Evolutionary conservation across 2,329 filamentous ascomycete genomes (phyloP).

Genomic region (Colletotrichum sidae): DNA sequence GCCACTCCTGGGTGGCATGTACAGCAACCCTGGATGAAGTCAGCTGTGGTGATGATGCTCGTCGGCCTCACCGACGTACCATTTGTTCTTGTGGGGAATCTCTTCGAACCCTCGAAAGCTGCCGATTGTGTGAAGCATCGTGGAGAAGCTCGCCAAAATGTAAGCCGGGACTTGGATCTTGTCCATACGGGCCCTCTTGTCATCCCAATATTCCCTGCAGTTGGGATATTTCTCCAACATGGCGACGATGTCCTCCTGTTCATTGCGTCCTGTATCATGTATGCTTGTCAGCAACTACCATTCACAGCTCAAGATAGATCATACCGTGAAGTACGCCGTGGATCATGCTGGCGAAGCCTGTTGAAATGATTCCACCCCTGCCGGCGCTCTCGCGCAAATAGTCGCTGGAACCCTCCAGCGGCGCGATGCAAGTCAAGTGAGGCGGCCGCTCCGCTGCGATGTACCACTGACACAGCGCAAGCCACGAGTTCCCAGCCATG

Average conservation of each 20-base stretch:
- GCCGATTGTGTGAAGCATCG: conserved; percentile 16
- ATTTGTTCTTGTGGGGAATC: conserved; percentile 24
- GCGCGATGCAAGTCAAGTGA: conserved; percentile 17
- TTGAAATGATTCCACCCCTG: conserved; percentile 1
- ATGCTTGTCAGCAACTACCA: background rate
- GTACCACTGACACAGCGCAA: conserved; percentile 15
- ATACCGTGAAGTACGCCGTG: background rate
- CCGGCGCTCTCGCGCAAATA: background rate
- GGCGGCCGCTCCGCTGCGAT: conserved; percentile 18
- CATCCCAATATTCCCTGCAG: conserved; percentile 8
- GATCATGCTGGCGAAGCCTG: background rate
- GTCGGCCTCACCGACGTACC: background rate
- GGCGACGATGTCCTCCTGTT: background rate
- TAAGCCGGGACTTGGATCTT: conserved; percentile 16
- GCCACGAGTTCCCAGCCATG: conserved; percentile 21
- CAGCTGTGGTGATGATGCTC: background rate
- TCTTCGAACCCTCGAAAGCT: conserved; percentile 24
- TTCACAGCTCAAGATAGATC: background rate
- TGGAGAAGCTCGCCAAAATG: conserved; percentile 13
- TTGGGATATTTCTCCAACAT: conserved; percentile 3
- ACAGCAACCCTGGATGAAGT: conserved; percentile 20
- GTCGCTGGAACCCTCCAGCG: conserved; percentile 18
- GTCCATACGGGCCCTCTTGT: conserved; percentile 18
- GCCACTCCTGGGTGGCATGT: conserved; percentile 44
- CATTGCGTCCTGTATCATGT: background rate